phyloP scores from a whole-genome alignment of 306 rosid species.

The Prunus campanulata region DNA sequence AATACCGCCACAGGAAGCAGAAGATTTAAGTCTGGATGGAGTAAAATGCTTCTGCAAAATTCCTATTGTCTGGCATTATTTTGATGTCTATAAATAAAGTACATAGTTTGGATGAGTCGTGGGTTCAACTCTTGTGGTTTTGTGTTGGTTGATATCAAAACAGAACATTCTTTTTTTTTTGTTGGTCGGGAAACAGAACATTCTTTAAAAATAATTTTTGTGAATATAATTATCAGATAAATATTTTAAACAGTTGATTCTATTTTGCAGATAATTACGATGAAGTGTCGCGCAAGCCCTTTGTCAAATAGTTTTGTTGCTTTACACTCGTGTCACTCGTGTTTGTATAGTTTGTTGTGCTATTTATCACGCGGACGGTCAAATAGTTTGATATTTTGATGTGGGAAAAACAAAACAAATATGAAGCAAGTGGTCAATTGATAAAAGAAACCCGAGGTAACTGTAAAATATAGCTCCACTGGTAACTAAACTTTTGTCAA shows the following conservation, averaged over 20 bases:
- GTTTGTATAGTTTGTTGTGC: not conserved
- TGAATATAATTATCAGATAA: too few species aligned
- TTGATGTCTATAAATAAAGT: not conserved
- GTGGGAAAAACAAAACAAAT: not conserved
- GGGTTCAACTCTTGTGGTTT: not conserved
- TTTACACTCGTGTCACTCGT: not conserved
- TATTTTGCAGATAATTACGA: not conserved
- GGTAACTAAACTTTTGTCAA: not conserved
- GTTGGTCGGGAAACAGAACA: too few species aligned
- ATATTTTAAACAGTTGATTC: not conserved
- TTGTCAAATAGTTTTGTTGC: not conserved
- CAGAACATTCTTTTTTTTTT: too few species aligned
- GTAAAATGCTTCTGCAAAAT: not conserved
- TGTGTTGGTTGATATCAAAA: not conserved
- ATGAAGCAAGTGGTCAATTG: not conserved
- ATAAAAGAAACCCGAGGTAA: not conserved
- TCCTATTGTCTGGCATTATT: not conserved
- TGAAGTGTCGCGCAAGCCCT: not conserved
- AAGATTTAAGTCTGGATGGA: constrained; percentile 2
- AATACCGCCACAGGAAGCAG: constrained; percentile 7
- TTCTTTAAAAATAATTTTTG: too few species aligned
- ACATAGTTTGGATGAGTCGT: not conserved
- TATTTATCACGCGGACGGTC: too few species aligned
- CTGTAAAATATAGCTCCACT: not conserved
- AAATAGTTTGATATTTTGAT: too few species aligned